Evolutionary conservation across 2,329 filamentous ascomycete genomes (phyloP), one percentile per base, ranked within the genome.

Genomic region (Phaeosphaeria sp.): DNA sequence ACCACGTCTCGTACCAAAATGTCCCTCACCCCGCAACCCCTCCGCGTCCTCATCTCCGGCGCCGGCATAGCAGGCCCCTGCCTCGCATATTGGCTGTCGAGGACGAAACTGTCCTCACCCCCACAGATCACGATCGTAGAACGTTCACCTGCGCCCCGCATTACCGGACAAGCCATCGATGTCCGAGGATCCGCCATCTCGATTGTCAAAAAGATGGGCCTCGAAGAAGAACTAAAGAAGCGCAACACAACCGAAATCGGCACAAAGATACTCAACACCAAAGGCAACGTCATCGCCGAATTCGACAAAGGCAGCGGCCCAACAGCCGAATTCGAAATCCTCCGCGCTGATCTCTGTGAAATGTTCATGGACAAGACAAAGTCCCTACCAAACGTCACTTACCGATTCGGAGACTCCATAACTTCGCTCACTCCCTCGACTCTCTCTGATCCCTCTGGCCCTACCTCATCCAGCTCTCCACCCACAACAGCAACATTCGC

Each of bases 91-190:
- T 74, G 64, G 57, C 68, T 79, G 21, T 60, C 69, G 6, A 67
- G 65, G 27, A 66, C 66, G 48, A 63, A 63, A 65, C 63, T 65
- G 45, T 63, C 63, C 46, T 73, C 76, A 11, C 64, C 59, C 53
- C 30, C 30, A 3, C 30, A 7, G 3, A 77, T 82, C 60, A 82
- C 80, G 3, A 67, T 83, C 39, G 63, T 83, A 17, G 81, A 83
- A 55, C 78, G 79, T 18, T 77, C 77, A 1, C 60, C 78, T 0
- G 49, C 60, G 17, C 74, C 78, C 15, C 73, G 79, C 13, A 71
- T 68, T 3, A 76, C 77, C 22, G 81, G 81, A 1, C 79, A 81
- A 56, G 75, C 80, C 20, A 68, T 83, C 42, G 81, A 83, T 59
- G 75, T 83, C 3, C 79, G 80, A 25, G 78, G 74, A 2, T 63